Percentiles rank a stretch among this genome's conserved stretches.
These are phyloP conservation scores for Neolentinus lepideus DNA, from an alignment of 1,284 basidiomycete species.

Conservation along the genomic window DNA sequence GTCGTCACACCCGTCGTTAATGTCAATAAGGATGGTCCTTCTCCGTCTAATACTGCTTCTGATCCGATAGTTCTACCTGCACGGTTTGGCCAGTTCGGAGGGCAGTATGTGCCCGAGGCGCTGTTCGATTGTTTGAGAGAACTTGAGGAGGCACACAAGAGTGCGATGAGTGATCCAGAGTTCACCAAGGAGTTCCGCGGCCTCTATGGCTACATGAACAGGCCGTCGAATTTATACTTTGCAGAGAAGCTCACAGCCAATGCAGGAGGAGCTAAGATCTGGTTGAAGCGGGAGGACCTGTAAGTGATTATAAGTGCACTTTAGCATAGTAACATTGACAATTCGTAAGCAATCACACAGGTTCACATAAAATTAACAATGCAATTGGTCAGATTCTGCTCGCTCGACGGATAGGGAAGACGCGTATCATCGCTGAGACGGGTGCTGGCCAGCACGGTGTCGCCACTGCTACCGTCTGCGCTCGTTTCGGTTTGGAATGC, in stretches of 20 bases:
- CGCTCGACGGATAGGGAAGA: constrained; percentile 91
- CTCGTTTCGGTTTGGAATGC: constrained; percentile 94
- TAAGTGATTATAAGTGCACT: constrained; percentile 29
- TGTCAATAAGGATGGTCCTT: constrained; percentile 21
- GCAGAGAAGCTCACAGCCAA: constrained; percentile 64
- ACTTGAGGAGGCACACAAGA: constrained; percentile 86
- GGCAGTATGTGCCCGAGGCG: constrained; percentile 95
- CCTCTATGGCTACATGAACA: constrained; percentile 84
- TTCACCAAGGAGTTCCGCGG: constrained; percentile 93
- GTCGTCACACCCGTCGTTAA: constrained; percentile 14
- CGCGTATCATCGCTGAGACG: constrained; percentile 96
- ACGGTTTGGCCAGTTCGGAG: constrained; percentile 93
- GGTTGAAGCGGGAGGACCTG: constrained; percentile 97
- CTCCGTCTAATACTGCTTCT: constrained; percentile 22
- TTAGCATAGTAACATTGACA: constrained; percentile 6
- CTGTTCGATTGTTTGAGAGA: constrained; percentile 88
- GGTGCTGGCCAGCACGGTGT: constrained; percentile 99
- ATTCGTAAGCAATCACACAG: constrained; percentile 78
- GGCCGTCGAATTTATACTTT: constrained; percentile 64
- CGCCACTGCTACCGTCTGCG: constrained; percentile 96
- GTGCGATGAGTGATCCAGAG: constrained; percentile 80
- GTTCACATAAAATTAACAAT: constrained; percentile 97
- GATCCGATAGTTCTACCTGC: constrained; percentile 55
- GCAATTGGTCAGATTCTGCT: constrained; percentile 94
- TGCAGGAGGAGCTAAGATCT: constrained; percentile 84